These are phyloP conservation scores for Picochlorum sp. DNA, from an alignment of 139 green algal species.

Conservation along the genomic window DNA sequence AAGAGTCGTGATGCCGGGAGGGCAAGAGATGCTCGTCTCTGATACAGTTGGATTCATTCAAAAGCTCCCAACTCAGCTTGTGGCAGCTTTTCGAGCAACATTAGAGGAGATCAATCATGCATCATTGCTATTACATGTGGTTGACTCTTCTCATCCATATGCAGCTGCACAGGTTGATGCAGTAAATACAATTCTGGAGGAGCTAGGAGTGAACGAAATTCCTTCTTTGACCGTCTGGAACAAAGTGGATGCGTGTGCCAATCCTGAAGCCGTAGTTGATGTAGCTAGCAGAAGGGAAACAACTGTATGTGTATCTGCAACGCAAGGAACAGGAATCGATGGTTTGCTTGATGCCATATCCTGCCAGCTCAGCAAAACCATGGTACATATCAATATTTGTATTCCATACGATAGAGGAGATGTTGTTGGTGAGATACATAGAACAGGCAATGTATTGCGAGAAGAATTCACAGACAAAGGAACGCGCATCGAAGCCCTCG, in stretches of 20 bases:
- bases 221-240: slow-evolving; percentile 86
- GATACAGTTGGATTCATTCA: slow-evolving; percentile 95
- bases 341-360: slow-evolving; percentile 50
- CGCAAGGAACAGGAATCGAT: slow-evolving; percentile 59
- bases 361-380: slow-evolving; percentile 28
- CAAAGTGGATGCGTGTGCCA: slow-evolving; percentile 64
- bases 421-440: slow-evolving; percentile 26
- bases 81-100: slow-evolving; percentile 83
- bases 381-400: slow-evolving; percentile 26
- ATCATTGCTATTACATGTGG: slow-evolving; percentile 80
- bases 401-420: slow-evolving; percentile 35
- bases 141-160: slow-evolving; percentile 73
- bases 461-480: slow-evolving; percentile 22
- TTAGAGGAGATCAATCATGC: slow-evolving; percentile 88
- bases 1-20: slow-evolving; percentile 56
- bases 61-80: slow-evolving; percentile 94
- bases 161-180: slow-evolving; percentile 53
- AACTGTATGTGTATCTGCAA: slow-evolving; percentile 45
- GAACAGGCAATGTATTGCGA: slow-evolving; percentile 15
- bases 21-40: slow-evolving; percentile 75
- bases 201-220: slow-evolving; percentile 50
- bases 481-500: slow-evolving; percentile 17
- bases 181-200: slow-evolving; percentile 49
- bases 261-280: slow-evolving; percentile 42
- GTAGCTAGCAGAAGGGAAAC: slow-evolving; percentile 17